Percentiles rank a stretch among this genome's conserved stretches.
Evolutionary conservation across 306 rosid genomes (phyloP).

Genomic region (Begonia loranthoides): DNA sequence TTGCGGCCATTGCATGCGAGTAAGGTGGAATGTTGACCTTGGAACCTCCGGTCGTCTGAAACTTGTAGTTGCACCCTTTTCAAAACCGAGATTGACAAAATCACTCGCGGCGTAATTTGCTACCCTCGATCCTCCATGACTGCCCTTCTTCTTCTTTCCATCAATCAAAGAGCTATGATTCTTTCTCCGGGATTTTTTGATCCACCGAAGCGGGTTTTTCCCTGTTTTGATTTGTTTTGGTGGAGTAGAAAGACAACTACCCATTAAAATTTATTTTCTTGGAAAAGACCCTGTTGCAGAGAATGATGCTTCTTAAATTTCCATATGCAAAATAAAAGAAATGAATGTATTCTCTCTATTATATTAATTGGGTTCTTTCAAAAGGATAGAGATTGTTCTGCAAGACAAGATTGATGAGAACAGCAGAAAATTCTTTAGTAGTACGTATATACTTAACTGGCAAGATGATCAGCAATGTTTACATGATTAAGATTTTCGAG

Average conservation of each 20-base stretch:
- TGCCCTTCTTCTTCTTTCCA: constrained; percentile 28
- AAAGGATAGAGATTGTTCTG: not conserved
- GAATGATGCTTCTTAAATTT: not conserved
- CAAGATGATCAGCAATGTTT: too few relatives aligned
- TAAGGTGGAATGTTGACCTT: constrained; percentile 47
- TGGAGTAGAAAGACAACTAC: constrained; percentile 58
- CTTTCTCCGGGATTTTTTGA: constrained; percentile 28
- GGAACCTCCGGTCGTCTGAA: constrained; percentile 66
- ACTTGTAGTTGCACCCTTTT: constrained; percentile 53
- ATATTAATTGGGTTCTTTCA: too few relatives aligned
- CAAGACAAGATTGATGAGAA: too few relatives aligned
- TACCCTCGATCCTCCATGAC: constrained; percentile 32
- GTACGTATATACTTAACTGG: too few relatives aligned
- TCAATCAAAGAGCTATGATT: constrained; percentile 20
- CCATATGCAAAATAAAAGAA: too few relatives aligned
- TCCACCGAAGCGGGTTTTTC: constrained; percentile 22
- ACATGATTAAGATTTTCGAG: too few relatives aligned
- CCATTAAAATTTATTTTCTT: constrained; percentile 29
- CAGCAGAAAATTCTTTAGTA: too few relatives aligned
- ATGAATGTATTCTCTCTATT: too few relatives aligned
- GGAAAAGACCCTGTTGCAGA: constrained; percentile 8
- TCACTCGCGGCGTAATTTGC: constrained; percentile 70
- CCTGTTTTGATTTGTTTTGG: constrained; percentile 18
- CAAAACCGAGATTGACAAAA: constrained; percentile 56
- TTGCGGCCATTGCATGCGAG: constrained; percentile 75